Base-by-base conservation (phyloP, 2,329 filamentous ascomycete species). In the Nothomitra cinnamomea region DNA sequence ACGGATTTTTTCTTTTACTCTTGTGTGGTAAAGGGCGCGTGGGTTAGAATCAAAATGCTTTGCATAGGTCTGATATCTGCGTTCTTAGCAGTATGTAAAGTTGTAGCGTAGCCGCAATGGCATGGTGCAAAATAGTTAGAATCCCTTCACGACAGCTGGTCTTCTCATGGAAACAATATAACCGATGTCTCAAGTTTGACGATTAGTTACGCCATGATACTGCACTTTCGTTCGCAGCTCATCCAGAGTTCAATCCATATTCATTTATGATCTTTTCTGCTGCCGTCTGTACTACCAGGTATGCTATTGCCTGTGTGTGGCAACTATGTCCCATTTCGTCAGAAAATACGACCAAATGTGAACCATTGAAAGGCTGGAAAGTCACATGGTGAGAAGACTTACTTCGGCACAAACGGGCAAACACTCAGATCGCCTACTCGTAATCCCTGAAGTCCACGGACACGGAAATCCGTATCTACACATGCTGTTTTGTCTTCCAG, bases 401-500 rank as follows among this genome's bases (percentile, higher is more conserved):
- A 45, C 41, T 45, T 45, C 13, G 12, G 12, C 8, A 45, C 41
- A 13, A 45, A 45, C 8, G 41, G 41, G 41, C 41, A 45, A 24
- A 45, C 41, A 12, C 41, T 45, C 41, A 45, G 17, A 12, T 45
- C 41, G 8, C 4, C 41, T 4, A 45, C 41, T 19, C 41, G 41
- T 24, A 45, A 24, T 19, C 22, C 22, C 41, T 45, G 41, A 19
- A 45, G 17, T 19, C 41, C 41, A 8, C 17, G 41, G 12, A 45
- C 41, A 4, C 22, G 17, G 17, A 45, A 19, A 13, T 45, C 41
- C 8, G 41, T 19, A 45, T 45, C 41, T 12, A 45, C 41, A 22
- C 54, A 56, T 5, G 56, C 54, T 6, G 19, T n/a, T 43, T 40
- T 24, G 32, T 57, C 52, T 19, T 57, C 56, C 1, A 51, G 6